Conservation (phyloP, 1,139 yeast species). For the Candida pseudoviswanathii region DNA sequence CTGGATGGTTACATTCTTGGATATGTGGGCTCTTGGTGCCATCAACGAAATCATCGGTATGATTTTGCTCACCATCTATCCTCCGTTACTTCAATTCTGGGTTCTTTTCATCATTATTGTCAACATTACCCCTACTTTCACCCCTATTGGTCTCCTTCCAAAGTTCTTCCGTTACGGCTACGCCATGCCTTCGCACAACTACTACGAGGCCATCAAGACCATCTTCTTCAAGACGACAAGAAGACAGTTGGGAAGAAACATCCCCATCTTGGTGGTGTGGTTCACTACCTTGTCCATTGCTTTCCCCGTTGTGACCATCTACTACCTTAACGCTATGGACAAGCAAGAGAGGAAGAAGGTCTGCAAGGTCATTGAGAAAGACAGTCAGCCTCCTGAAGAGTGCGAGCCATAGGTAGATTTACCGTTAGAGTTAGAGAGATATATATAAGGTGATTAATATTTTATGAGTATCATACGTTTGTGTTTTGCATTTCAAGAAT, state of each 20-base stretch:
- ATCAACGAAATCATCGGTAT: constrained; percentile 43
- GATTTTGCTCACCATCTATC: constrained; percentile 31
- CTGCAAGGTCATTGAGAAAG: neutral
- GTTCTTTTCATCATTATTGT: constrained; percentile 42
- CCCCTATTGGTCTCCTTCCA: constrained; percentile 38
- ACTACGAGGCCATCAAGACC: constrained; percentile 40
- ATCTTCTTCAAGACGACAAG: constrained; percentile 39
- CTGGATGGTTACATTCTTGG: constrained; percentile 45
- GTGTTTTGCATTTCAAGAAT: neutral
- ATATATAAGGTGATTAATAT: too few relatives aligned
- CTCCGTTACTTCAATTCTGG: constrained; percentile 49
- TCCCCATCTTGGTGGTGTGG: constrained; percentile 40
- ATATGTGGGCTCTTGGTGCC: constrained; percentile 48
- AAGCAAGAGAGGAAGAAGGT: constrained; percentile 16
- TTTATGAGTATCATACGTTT: neutral
- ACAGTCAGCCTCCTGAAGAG: neutral
- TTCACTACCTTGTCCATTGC: constrained; percentile 27
- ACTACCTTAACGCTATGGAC: constrained; percentile 31
- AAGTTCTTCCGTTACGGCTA: constrained; percentile 40
- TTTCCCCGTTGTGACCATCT: constrained; percentile 44
- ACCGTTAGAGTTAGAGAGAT: too few relatives aligned
- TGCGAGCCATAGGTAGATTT: neutral
- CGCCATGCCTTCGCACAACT: constrained; percentile 41
- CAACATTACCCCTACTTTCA: constrained; percentile 41
- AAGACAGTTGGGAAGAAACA: constrained; percentile 39